Conservation (phyloP, 257 asterid genomes). For the Capsicum pubescens region DNA sequence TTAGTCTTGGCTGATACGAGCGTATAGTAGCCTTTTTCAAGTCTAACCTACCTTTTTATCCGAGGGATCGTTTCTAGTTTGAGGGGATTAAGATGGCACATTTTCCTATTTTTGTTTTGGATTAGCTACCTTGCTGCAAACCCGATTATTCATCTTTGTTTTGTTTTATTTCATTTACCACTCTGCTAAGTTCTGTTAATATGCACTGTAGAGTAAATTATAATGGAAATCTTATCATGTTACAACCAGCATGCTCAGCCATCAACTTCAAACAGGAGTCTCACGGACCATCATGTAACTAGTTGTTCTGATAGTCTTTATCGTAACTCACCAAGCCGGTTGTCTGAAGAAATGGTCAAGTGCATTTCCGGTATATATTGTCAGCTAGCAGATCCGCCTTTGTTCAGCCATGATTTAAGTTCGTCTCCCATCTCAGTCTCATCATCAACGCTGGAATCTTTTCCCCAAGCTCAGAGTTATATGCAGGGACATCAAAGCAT, state of each 20-base stretch:
- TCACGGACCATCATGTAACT: constrained; percentile 43
- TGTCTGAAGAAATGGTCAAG: constrained; percentile 92
- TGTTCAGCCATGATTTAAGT: constrained; percentile 36
- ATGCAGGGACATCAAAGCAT: constrained; percentile 32
- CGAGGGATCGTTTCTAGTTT: not conserved
- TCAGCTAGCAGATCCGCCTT: constrained; percentile 76
- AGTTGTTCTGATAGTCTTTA: constrained; percentile 42
- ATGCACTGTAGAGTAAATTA: not conserved
- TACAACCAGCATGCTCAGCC: constrained; percentile 53
- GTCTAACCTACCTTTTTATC: no score
- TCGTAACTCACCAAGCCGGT: constrained; percentile 58
- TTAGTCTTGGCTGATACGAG: not conserved
- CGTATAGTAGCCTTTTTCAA: no score
- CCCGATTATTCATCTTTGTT: not conserved
- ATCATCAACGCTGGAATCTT: constrained; percentile 44
- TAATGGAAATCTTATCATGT: constrained; percentile 23
- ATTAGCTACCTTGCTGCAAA: not conserved
- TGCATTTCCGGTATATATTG: constrained; percentile 74
- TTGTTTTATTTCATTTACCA: not conserved
- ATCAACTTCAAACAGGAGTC: constrained; percentile 42
- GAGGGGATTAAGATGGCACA: not conserved
- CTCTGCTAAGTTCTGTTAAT: not conserved
- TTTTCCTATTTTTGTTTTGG: not conserved
- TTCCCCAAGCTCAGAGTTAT: constrained; percentile 42
- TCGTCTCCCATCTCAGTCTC: constrained; percentile 49